Conservation (phyloP, 2,329 filamentous ascomycete species). For the Xylariomycetidae sp. region DNA sequence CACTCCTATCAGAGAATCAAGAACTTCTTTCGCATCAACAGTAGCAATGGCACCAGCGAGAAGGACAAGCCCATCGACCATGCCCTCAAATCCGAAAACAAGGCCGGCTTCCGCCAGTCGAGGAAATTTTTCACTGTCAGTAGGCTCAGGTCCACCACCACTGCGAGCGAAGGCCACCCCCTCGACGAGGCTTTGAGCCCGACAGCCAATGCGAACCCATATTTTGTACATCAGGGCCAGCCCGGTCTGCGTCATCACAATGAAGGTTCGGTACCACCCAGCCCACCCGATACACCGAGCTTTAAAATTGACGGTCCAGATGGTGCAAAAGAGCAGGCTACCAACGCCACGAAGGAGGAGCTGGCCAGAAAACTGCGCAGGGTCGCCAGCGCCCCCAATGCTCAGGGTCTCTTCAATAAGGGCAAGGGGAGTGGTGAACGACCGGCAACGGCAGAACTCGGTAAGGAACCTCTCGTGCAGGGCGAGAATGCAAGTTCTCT, state of each 20-base stretch:
- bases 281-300: conserved; percentile 83
- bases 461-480: conserved; percentile 70
- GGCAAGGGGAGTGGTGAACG: conserved; percentile 56
- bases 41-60: conserved; percentile 33
- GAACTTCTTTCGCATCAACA: conserved; percentile 68
- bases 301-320: conserved; percentile 68
- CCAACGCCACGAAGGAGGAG: conserved; percentile 84
- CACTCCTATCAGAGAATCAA: conserved; percentile 66
- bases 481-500: conserved; percentile 47
- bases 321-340: conserved; percentile 61
- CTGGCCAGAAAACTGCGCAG: conserved; percentile 86
- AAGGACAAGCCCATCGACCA: conserved; percentile 29
- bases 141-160: conserved; percentile 83
- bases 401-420: conserved; percentile 79
- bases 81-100: conserved; percentile 51
- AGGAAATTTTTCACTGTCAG: conserved; percentile 84
- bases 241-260: conserved; percentile 93
- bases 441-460: conserved; percentile 79
- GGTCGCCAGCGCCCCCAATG: conserved; percentile 94
- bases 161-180: conserved; percentile 87
- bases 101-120: conserved; percentile 73
- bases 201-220: conserved; percentile 91
- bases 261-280: conserved; percentile 85
- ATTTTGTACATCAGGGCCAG: conserved; percentile 94
- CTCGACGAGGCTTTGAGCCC: conserved; percentile 87